Base-by-base conservation (phyloP, 2,329 filamentous ascomycete genomes). In the Trichoderma endophyticum region DNA sequence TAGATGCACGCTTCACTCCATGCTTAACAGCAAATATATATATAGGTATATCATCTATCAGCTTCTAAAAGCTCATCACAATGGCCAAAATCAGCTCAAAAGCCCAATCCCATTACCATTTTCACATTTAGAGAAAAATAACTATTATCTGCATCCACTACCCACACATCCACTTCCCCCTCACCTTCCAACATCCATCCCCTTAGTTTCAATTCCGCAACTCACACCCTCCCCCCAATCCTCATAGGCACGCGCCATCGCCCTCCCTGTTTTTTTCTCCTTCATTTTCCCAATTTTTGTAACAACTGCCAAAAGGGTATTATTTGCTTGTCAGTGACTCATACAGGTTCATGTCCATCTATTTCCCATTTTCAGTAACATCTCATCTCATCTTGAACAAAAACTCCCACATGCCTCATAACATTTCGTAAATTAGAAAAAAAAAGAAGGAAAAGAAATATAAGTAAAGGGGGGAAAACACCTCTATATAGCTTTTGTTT, bases 301-400 rank as follows among this genome's bases (percentile, higher is more conserved):
- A 66, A 67, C 24, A 59, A 28, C 64, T 67, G 64, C 64, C 64
- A 67, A 59, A 67, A 28, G 63, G 64, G 64, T 67, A 67, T 67
- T 67, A 67, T 59, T 67, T 68, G 56, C 56, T 68, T 68, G 24
- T 68, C 34, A 26, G 32, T 59, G 48, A 60, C 32, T 68, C 56
- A 34, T 60, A 43, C 18, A n/a, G 34, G 30, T 48, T 60, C 65
- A 68, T 66, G 48, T 60, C 64, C 54, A 59, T 67, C 32, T 59
- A 30, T 67, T 43, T 30, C 64, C 64, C 64, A 67, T 67, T 57
- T 57, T 67, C 32, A 57, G 34, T 59, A 21, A 43, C 60, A 43
- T 63, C 36, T 15, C 65, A 48, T 26, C 32, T 57, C 65, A 21
- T 39, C 21, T 57, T 54, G 11, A 60, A 43, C 4, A n/a, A 34